Base-by-base conservation (phyloP, 345 rosid genomes). In the Eucalyptus polybractea region DNA sequence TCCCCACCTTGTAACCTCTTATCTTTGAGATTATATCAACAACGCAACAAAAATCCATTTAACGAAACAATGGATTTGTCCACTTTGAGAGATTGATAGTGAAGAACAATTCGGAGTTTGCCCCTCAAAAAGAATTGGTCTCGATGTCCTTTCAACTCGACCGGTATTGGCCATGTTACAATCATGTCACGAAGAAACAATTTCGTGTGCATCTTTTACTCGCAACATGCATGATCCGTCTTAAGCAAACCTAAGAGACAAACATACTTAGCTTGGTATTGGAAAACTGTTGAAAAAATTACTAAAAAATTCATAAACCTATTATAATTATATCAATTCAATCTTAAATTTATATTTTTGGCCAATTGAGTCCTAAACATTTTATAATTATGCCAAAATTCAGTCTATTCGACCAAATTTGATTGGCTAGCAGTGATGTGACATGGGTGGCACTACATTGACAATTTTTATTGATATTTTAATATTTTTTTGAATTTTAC, bases 361-460 rank as follows among this genome's bases (percentile, higher is more conserved):
- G 5, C 25, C 10, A 53, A 53, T 53, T 19, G 5, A 53, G 2
- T 53, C 2, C 1, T 0, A 53, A 53, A 53, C 24, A 53, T 19
- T 19, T 53, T 53, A 53, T 19, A 53, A 53, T 53, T 53, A 2
- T 53, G 25, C 1, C 5, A 53, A 53, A 53, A 53, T 53, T 53
- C 2, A 8, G 2, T 53, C 0, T 53, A 53, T 53, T 2, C 25
- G 0, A 0, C 5, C 3, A 53, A 53, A 53, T 53, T 53, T 53
- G 58, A 53, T 53, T 0, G 0, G 0, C 0, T 0, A 24, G 10
- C 5, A 7, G 0, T 53, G 25, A 53, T 2, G 58, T 53, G 58
- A 53, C 58, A 53, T 53, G 2, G 25, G 58, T 53, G 58, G 58
- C 25, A 53, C 10, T 53, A 19, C 25, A 53, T 53, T 53, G 2